Evolutionary conservation across 495 filamentous ascomycete genomes (phyloP).

Genomic region (Aspergillus egyptiacus): DNA sequence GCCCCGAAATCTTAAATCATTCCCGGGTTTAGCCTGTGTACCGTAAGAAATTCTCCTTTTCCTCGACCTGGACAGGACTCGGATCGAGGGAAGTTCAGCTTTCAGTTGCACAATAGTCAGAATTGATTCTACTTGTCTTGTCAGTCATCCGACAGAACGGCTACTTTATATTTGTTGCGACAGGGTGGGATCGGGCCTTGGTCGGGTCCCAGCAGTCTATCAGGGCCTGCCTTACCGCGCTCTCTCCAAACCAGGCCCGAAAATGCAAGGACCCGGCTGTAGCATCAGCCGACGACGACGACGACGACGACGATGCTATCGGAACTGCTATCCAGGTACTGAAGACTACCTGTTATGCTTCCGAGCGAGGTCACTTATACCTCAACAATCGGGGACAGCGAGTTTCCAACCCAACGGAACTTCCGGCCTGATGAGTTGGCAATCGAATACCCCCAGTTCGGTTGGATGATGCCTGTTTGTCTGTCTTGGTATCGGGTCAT

Average conservation of each 20-base stretch:
- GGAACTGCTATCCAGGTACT: neutral
- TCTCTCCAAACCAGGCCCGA: neutral
- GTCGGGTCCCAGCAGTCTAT: constrained; percentile 5
- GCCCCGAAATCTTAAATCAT: neutral
- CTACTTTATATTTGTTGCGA: neutral
- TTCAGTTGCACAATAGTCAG: too few relatives aligned
- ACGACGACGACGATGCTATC: neutral
- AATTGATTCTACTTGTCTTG: too few relatives aligned
- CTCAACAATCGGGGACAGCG: neutral
- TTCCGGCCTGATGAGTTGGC: constrained; percentile 12
- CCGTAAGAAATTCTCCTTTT: neutral
- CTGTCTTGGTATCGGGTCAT: neutral
- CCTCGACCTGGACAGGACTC: neutral
- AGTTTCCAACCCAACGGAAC: neutral
- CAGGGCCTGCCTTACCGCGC: constrained; percentile 6
- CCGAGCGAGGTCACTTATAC: neutral
- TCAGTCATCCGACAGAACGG: too few relatives aligned
- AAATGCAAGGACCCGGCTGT: neutral
- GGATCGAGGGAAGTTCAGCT: neutral
- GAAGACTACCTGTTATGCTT: neutral
- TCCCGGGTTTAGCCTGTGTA: neutral
- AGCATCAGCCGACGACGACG: too few relatives aligned
- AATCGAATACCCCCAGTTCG: neutral
- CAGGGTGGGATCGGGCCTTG: neutral
- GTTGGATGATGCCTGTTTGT: constrained; percentile 3